Evolutionary conservation across 2,329 filamentous ascomycete genomes (phyloP).

Genomic region (Scortechinia acanthostroma): DNA sequence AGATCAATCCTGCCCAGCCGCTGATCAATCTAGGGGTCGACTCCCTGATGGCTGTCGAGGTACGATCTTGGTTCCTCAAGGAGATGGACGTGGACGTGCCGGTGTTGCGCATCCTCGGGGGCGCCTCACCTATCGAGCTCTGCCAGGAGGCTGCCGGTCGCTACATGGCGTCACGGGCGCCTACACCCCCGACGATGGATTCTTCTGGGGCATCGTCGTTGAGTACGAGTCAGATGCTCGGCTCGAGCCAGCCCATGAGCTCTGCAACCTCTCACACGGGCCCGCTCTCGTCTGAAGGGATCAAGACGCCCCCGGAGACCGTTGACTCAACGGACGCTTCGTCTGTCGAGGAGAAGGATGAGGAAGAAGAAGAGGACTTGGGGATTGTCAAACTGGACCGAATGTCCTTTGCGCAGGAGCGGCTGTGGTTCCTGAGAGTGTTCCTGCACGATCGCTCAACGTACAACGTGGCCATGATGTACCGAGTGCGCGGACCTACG

Average conservation of each 20-base stretch:
- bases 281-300: too few species aligned
- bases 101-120: constrained; percentile 25
- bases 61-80: constrained; percentile 32
- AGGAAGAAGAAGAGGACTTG: too few species aligned
- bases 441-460: not conserved
- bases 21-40: constrained; percentile 7
- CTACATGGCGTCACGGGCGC: too few species aligned
- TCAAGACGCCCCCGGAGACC: too few species aligned
- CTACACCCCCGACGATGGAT: too few species aligned
- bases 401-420: not conserved
- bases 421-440: not conserved
- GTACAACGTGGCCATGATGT: not conserved
- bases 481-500: not conserved
- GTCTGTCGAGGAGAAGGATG: too few species aligned
- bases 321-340: too few species aligned
- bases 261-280: too few species aligned
- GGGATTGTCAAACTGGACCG: not conserved
- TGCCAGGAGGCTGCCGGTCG: not conserved
- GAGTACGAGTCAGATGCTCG: too few species aligned
- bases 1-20: not conserved
- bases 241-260: too few species aligned
- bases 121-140: constrained; percentile 3
- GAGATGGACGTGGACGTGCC: constrained; percentile 26
- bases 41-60: constrained; percentile 13
- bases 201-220: too few species aligned